Evolutionary conservation across 805 yeast genomes (phyloP), one percentile per base, ranked within the genome.

Genomic region (Candida jianshihensis): DNA sequence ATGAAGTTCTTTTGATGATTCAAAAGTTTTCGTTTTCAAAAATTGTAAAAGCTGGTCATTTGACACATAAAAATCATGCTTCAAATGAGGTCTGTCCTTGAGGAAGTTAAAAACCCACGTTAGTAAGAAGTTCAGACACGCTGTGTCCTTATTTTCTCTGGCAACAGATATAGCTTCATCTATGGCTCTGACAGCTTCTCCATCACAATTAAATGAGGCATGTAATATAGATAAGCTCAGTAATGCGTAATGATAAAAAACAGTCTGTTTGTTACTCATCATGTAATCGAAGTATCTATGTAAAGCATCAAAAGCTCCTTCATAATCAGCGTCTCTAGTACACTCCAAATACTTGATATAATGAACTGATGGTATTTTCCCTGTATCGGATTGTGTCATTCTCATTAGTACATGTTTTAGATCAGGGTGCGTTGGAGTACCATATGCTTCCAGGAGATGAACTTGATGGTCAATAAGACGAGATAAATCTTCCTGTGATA

Each of bases 151-250:
- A 47, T 81, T 80, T 49, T 88, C 96, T 46, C 96, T 64, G 0
- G 96, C 96, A 3, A 88, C 87, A 6, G 82, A 68, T 3, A 87
- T 81, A 0, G 96, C 92, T 54, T 88, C 96, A 43, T 82, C 86
- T 8, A 87, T 82, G 1, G 95, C 81, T 44, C 80, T 69, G 12
- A 86, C 54, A 0, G 96, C 95, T 59, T 60, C 49, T 6, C 43
- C 47, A 41, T 75, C 74, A 40, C 79, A 77, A 17, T 78, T 77
- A 55, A 82, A 84, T 30, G 72, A 71, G 15, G 83, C 82, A 43
- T 85, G 86, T 21, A 84, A 55, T 0, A 81, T 67, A 0, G 94
- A 92, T 31, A 81, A 63, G 3, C 84, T 78, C 10, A 84, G 64
- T 20, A 84, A 62, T 0, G 94, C 92, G 59, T 81, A 83, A 50